Percentiles rank a stretch among this genome's conserved stretches.
Evolutionary conservation across 73 alveolate genomes (phyloP).

Genomic region (Paramecium bursaria): DNA sequence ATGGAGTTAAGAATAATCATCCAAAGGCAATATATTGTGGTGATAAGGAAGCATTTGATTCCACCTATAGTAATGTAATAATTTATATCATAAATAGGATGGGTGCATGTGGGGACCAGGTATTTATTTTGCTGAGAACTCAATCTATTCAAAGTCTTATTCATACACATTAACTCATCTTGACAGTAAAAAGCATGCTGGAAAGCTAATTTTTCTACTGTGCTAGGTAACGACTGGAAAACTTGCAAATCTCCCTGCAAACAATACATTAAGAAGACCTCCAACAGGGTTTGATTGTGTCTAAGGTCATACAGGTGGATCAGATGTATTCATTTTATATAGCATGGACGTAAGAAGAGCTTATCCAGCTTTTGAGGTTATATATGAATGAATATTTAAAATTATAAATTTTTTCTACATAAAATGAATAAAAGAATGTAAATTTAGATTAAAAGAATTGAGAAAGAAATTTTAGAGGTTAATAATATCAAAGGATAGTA

Average conservation of each 20-base stretch:
- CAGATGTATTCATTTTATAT: slow-evolving; percentile 20
- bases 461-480: too few species aligned
- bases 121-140: slow-evolving; percentile 55
- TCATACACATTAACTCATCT: not conserved
- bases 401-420: too few species aligned
- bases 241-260: not conserved
- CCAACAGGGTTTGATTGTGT: slow-evolving; percentile 32
- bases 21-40: slow-evolving; percentile 17
- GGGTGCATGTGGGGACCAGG: slow-evolving; percentile 60
- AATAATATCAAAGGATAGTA: too few species aligned
- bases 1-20: slow-evolving; percentile 23
- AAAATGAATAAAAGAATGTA: too few species aligned
- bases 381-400: slow-evolving; percentile 21
- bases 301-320: slow-evolving; percentile 9
- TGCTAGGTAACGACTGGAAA: slow-evolving; percentile 41
- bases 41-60: slow-evolving; percentile 41
- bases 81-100: not conserved
- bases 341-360: slow-evolving; percentile 59
- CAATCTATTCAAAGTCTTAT: slow-evolving; percentile 29
- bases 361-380: slow-evolving; percentile 52
- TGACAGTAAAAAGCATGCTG: slow-evolving; percentile 9
- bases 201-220: slow-evolving; percentile 20
- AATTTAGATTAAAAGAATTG: too few species aligned
- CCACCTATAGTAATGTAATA: slow-evolving; percentile 10
- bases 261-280: not conserved